Evolutionary conservation across 2,329 filamentous ascomycete species (phyloP).

Genomic region (Ophidiomyces ophidiicola): DNA sequence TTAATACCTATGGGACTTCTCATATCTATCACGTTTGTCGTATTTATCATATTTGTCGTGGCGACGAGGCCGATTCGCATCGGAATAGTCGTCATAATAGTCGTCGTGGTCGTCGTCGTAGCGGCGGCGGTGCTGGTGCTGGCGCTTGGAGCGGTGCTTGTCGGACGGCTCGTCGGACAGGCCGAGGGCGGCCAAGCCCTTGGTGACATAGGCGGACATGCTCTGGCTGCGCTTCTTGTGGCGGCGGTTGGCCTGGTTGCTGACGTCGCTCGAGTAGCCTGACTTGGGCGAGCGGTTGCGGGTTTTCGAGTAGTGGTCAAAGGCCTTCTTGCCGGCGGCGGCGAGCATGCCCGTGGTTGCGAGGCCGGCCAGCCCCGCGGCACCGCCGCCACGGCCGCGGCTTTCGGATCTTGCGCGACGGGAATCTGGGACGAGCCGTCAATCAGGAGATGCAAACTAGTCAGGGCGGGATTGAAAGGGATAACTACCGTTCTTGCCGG

Average conservation of each 20-base stretch:
- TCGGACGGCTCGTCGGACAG: conserved; percentile 21
- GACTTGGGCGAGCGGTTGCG: conserved; percentile 20
- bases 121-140: conserved; percentile 23
- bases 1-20: no score
- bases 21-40: no score
- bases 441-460: conserved; percentile 72
- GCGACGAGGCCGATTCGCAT: conserved; percentile 29
- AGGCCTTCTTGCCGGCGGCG: conserved; percentile 38
- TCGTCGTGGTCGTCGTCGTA: conserved; percentile 25
- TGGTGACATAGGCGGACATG: conserved; percentile 34
- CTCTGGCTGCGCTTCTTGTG: conserved; percentile 35
- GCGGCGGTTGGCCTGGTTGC: conserved; percentile 43
- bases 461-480: conserved; percentile 76
- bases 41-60: conserved; percentile 14
- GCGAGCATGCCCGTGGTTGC: conserved; percentile 36
- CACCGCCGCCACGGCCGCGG: no score
- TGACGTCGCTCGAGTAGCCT: conserved; percentile 36
- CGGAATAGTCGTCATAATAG: conserved; percentile 26
- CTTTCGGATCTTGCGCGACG: conserved; percentile 33
- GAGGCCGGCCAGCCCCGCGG: conserved; percentile 30
- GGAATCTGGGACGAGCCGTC: conserved; percentile 60
- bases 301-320: conserved; percentile 34
- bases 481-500: conserved; percentile 61
- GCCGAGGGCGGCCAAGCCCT: conserved; percentile 36
- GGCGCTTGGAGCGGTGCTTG: conserved; percentile 16